Base-by-base conservation (phyloP, 106 monocot genomes). In the Agapanthus africanus region DNA sequence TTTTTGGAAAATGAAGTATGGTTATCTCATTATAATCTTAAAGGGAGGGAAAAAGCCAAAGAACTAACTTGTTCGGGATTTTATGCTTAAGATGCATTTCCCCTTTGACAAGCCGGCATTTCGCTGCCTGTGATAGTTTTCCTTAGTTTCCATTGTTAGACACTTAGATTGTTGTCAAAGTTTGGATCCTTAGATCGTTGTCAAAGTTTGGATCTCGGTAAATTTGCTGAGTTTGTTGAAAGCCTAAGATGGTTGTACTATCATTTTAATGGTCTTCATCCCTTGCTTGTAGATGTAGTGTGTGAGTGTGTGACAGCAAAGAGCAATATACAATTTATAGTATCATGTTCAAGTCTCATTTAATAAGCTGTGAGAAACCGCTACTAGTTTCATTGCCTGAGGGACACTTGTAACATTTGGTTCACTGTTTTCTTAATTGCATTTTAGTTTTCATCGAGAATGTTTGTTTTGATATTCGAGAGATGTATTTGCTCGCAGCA, bases 181-280 rank as follows among this genome's bases (percentile, higher is more conserved):
- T n/a, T n/a, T n/a, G n/a, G n/a, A n/a, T n/a, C n/a, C n/a, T n/a
- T 19, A 50, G 5, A 25, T n/a, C 26, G 52, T 54, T 54, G 26
- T 13, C 5, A 26, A 54, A 26, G 26, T 5, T 54, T 25, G 7
- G 26, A 52, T 7, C 44, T 44, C 10, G 44, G 44, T 44, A 25
- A 54, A 7, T 6, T 11, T 25, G 1, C 52, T 0, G 23, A 54
- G 26, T 54, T 54, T 54, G 52, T n/a, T n/a, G 52, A 54, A 54
- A 10, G 2, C 19, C 52, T 54, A 54, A 21, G 52, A 54, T 54
- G 52, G 52, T 54, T 54, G 25, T 54, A 54, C 59, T 59, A 59
- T 59, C 59, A 32, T 1, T 6, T 33, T 59, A 32, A 4, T 33
- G 59, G 25, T 54, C 6, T 22, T 54, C 59, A 59, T 33, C 33